phyloP scores from a whole-genome alignment of 305 asterid genomes.

The Fraxinus floribunda region DNA sequence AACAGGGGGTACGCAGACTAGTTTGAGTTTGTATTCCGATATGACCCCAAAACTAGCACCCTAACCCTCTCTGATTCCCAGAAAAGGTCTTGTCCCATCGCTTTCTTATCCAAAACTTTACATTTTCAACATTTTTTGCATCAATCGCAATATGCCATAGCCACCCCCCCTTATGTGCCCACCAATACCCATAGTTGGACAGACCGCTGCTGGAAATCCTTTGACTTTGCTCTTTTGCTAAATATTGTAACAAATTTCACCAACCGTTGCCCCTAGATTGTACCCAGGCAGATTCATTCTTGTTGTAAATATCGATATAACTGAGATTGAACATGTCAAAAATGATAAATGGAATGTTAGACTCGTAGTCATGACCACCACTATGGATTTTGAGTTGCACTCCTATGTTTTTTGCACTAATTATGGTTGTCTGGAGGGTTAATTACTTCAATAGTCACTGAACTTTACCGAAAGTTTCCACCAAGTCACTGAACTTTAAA shows the following conservation, averaged over 20 bases:
- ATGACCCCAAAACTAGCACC: constrained; percentile 44
- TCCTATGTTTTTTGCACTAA: constrained; percentile 20
- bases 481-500: too few species aligned
- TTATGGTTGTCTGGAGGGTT: constrained; percentile 12
- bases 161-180: constrained; percentile 48
- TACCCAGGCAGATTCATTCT: constrained; percentile 35
- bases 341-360: constrained; percentile 9
- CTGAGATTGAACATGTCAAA: constrained; percentile 28
- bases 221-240: constrained; percentile 29
- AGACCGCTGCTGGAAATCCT: constrained; percentile 39
- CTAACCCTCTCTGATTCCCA: constrained; percentile 51
- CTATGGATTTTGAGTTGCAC: constrained; percentile 30
- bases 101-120: constrained; percentile 25
- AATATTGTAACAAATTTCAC: constrained; percentile 42
- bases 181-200: constrained; percentile 39
- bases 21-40: constrained; percentile 25
- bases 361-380: constrained; percentile 48
- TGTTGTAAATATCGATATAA: constrained; percentile 4
- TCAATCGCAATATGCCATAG: constrained; percentile 35
- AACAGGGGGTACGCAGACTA: constrained; percentile 23
- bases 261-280: constrained; percentile 36
- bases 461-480: too few species aligned
- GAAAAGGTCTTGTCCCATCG: constrained; percentile 32
- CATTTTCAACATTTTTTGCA: constrained; percentile 33
- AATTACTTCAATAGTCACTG: too few species aligned